Conservation (phyloP, 345 rosid species). For the Eucalyptus shirleyi region DNA sequence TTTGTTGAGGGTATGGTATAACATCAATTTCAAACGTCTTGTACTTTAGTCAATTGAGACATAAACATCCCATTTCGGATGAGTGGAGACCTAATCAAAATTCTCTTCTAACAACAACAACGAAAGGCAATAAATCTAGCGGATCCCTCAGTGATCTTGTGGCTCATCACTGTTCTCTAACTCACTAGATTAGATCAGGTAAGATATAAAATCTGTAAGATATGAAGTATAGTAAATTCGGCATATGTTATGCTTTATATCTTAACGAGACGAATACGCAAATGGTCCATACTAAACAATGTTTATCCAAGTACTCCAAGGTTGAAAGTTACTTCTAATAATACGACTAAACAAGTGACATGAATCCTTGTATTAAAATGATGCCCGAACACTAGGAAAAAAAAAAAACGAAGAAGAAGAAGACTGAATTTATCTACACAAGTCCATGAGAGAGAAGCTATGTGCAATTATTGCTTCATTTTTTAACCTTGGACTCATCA, state of each 20-base stretch:
- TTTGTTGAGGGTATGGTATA: not conserved
- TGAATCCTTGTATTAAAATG: not conserved
- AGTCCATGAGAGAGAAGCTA: not conserved
- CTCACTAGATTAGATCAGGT: not conserved
- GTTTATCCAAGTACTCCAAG: not conserved
- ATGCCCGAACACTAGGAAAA: not conserved
- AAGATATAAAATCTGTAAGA: not conserved
- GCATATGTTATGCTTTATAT: not conserved
- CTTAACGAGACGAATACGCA: not conserved
- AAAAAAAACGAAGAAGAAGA: not conserved
- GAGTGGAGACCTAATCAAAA: not conserved
- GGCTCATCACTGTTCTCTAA: not conserved
- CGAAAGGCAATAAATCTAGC: not conserved
- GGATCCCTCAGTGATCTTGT: not conserved
- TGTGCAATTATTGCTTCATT: not conserved
- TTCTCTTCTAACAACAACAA: not conserved
- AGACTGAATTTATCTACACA: not conserved
- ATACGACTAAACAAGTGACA: not conserved
- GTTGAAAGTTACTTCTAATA: not conserved
- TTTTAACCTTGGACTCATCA: not conserved
- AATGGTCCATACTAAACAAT: not conserved
- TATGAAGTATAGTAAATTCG: not conserved
- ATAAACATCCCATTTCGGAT: not conserved
- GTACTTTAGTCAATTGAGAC: not conserved
- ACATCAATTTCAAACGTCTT: not conserved